Evolutionary conservation across 2,329 filamentous ascomycete genomes (phyloP).

Genomic region (Knoxdaviesia proteae): DNA sequence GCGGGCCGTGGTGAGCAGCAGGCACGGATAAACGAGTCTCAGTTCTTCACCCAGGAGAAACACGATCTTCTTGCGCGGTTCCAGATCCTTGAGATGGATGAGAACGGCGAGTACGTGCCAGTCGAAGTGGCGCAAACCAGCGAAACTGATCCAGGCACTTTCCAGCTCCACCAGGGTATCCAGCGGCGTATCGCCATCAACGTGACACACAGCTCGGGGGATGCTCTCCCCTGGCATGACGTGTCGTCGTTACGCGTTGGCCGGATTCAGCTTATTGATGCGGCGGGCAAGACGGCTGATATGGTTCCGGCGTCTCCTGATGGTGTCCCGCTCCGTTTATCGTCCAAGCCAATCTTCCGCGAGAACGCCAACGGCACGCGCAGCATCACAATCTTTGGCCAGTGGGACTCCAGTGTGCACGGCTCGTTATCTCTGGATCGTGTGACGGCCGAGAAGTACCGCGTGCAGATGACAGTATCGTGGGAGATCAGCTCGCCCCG

Average conservation of each 20-base stretch:
- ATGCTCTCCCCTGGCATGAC: conserved; percentile 74
- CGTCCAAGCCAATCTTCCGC: conserved; percentile 58
- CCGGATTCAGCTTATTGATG: conserved; percentile 64
- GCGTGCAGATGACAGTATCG: conserved; percentile 65
- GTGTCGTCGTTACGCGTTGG: conserved; percentile 59
- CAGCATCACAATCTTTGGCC: conserved; percentile 67
- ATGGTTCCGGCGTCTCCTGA: conserved; percentile 43
- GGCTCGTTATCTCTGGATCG: conserved; percentile 84
- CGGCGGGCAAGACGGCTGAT: conserved; percentile 66
- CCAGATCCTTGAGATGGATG: conserved; percentile 79
- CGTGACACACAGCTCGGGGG: conserved; percentile 78
- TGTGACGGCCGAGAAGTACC: conserved; percentile 78
- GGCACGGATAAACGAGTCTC: conserved; percentile 63
- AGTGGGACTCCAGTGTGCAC: conserved; percentile 94
- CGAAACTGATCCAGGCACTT: conserved; percentile 71
- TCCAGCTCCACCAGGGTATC: conserved; percentile 85
- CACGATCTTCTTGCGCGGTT: conserved; percentile 80
- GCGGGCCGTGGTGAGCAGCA: conserved; percentile 33
- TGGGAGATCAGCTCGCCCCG: conserved; percentile 77
- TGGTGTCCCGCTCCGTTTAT: conserved; percentile 57
- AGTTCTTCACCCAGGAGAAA: conserved; percentile 83
- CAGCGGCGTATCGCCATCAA: conserved; percentile 76
- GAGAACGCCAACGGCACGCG: conserved; percentile 80
- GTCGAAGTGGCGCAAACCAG: conserved; percentile 80
- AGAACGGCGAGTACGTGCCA: conserved; percentile 75